Conservation (phyloP, 2,329 filamentous ascomycete genomes). For the Pseudogymnoascus sp. region DNA sequence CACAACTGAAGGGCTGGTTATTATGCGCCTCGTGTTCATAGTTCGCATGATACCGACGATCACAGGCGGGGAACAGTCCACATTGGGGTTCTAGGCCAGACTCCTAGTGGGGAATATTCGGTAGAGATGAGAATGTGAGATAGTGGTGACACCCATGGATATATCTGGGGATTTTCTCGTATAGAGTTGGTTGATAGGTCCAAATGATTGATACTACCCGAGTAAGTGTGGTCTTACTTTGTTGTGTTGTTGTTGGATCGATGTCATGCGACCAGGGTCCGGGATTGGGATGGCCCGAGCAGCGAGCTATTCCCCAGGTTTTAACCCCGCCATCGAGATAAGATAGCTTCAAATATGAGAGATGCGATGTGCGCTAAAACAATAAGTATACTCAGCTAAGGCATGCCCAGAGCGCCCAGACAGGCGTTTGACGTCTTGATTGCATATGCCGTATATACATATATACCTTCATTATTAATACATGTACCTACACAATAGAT, state of each 20-base stretch:
- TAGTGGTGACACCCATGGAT: not conserved
- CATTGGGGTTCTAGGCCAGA: not conserved
- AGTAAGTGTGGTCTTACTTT: not conserved
- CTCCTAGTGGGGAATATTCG: not conserved
- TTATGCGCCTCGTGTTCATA: not conserved
- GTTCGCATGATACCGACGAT: conserved; percentile 3
- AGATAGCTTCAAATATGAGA: conserved; percentile 5
- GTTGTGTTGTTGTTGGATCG: not conserved
- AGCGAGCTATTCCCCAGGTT: conserved; percentile 1
- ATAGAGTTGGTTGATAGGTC: not conserved
- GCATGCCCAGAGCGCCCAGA: not conserved
- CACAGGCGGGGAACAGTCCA: not conserved
- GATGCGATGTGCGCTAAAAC: not conserved
- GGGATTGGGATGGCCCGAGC: not conserved
- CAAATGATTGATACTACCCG: not conserved
- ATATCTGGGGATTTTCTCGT: not conserved
- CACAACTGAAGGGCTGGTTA: not conserved
- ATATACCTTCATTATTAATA: not conserved
- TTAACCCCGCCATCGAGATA: not conserved
- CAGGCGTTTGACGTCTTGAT: not conserved
- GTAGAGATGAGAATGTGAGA: not conserved
- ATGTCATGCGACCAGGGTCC: conserved; percentile 1
- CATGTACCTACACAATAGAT: not conserved
- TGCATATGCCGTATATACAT: not conserved
- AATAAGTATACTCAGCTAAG: not conserved